Evolutionary conservation across 192 early-diverging fungal genomes (phyloP).

Genomic region (Coemansia sp.): DNA sequence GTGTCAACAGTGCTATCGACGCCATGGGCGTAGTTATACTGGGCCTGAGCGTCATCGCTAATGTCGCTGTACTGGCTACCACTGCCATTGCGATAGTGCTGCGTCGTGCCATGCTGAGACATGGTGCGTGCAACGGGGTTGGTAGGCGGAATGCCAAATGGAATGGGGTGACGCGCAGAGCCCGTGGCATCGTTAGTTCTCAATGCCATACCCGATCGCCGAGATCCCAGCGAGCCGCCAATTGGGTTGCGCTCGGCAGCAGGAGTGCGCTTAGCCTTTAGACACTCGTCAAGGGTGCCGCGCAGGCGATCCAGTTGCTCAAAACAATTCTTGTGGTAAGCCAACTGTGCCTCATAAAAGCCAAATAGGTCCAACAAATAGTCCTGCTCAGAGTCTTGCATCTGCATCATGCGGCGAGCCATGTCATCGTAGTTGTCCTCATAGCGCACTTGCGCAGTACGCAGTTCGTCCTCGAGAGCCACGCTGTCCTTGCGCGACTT

Average conservation of each 20-base stretch:
- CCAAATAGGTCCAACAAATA: conserved; percentile 58
- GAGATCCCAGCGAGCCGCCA: conserved; percentile 25
- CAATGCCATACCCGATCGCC: conserved; percentile 36
- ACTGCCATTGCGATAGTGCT: conserved; percentile 35
- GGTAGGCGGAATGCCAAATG: conserved; percentile 26
- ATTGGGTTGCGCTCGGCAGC: conserved; percentile 43
- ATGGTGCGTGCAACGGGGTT: conserved; percentile 36
- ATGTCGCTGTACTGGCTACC: conserved; percentile 41
- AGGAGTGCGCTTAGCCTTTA: conserved; percentile 36
- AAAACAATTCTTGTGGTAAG: conserved; percentile 46
- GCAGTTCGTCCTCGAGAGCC: conserved; percentile 89
- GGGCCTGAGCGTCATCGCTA: conserved; percentile 17
- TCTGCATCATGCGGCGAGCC: conserved; percentile 74
- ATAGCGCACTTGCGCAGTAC: conserved; percentile 88
- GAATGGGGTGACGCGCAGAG: conserved; percentile 29
- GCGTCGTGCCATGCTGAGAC: conserved; percentile 19
- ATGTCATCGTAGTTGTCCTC: conserved; percentile 87
- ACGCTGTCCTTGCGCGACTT: conserved; percentile 91
- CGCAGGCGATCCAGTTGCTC: conserved; percentile 43
- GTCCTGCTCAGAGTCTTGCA: conserved; percentile 82
- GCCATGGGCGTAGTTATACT: conserved; percentile 22
- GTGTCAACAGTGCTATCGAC: conserved; percentile 16
- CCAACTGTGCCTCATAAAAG: conserved; percentile 56
- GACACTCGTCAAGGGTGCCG: conserved; percentile 38
- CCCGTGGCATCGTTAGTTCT: conserved; percentile 21